These are phyloP conservation scores for Gnomoniopsis smithogilvyi DNA, from an alignment of 2,329 filamentous ascomycete genomes.

Conservation along the genomic window DNA sequence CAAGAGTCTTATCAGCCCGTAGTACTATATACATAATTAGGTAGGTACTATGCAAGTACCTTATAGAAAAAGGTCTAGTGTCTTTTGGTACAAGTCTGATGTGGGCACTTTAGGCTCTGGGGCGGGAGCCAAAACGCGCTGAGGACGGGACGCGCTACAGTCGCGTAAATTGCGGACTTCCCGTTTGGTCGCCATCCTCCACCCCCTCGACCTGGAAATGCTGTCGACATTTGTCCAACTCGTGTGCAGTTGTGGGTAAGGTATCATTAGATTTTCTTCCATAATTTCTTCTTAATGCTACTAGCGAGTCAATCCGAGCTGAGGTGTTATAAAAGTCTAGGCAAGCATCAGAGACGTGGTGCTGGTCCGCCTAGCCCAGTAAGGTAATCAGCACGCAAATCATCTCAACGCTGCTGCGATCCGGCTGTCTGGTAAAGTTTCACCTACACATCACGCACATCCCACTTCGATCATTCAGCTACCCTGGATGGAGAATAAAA, in stretches of 20 bases:
- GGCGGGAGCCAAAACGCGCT: not conserved
- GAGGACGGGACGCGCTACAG: not conserved
- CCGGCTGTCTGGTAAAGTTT: not conserved
- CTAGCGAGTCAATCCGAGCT: no score
- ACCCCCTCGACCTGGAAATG: no score
- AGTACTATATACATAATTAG: no score
- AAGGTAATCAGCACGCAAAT: not conserved
- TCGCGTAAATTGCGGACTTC: not conserved
- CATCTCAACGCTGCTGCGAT: not conserved
- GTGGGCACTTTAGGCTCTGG: no score
- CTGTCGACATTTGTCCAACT: no score
- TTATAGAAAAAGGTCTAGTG: no score
- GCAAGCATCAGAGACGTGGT: not conserved
- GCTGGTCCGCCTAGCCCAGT: not conserved
- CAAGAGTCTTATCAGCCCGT: no score
- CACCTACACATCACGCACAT: not conserved
- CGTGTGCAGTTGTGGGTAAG: no score
- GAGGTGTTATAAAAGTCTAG: not conserved
- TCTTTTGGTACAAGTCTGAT: no score
- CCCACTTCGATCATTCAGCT: no score
- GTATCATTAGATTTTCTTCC: not conserved
- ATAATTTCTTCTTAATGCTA: not conserved
- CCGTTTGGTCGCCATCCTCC: not conserved
- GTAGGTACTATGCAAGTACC: no score
- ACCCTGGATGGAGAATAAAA: no score